phyloP scores from a whole-genome alignment of 768 basidiomycete genomes.

The Russula foetens region DNA sequence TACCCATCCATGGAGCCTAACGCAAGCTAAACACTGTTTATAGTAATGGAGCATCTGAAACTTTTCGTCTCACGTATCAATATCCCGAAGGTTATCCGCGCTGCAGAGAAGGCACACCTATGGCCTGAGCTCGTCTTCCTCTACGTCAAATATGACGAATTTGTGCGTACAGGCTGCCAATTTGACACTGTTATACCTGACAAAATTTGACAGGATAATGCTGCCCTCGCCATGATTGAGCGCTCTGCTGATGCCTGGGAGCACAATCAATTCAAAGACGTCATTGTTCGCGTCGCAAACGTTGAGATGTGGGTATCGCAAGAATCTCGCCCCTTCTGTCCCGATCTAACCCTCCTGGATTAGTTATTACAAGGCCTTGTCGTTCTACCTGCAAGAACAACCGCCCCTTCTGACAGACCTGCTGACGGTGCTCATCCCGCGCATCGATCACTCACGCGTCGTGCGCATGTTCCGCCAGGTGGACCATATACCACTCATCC shows the following conservation, averaged over 20 bases:
- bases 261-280: constrained; percentile 99
- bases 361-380: constrained; percentile 91
- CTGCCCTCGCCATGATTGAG: constrained; percentile 97
- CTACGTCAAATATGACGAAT: constrained; percentile 98
- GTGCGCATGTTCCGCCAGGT: constrained; percentile 93
- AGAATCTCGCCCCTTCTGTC: background rate
- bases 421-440: constrained; percentile 83
- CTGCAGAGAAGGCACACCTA: constrained; percentile 91
- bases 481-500: constrained; percentile 93
- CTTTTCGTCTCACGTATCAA: constrained; percentile 94
- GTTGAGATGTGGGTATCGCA: constrained; percentile 73
- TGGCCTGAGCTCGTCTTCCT: constrained; percentile 99
- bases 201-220: constrained; percentile 63
- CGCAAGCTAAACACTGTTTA: background rate
- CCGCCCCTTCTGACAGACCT: constrained; percentile 91
- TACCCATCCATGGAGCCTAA: background rate
- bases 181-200: background rate
- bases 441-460: constrained; percentile 92
- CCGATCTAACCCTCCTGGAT: constrained; percentile 4
- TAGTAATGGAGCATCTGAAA: constrained; percentile 98
- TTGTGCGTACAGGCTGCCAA: constrained; percentile 38
- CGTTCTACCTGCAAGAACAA: constrained; percentile 92
- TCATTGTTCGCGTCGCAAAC: constrained; percentile 93
- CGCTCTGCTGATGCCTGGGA: constrained; percentile 98
- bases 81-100: constrained; percentile 98